Percentiles rank a stretch among this genome's conserved stretches.
These are phyloP conservation scores for Solanum bulbocastanum DNA, from an alignment of 257 asterid species.

Conservation along the genomic window DNA sequence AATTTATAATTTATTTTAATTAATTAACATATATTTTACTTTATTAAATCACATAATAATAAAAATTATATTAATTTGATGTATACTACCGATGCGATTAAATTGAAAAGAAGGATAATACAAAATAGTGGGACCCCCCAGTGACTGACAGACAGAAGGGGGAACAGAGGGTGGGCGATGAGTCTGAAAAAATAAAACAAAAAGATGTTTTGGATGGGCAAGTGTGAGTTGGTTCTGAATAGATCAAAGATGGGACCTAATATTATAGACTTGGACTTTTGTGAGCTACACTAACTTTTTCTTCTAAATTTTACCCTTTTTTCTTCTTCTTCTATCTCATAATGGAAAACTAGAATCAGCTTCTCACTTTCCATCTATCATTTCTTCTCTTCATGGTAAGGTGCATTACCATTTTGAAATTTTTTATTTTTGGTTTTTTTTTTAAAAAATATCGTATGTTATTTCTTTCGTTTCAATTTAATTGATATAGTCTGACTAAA, in stretches of 20 bases:
- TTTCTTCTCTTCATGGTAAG: not conserved
- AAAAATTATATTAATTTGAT: rapidly evolving
- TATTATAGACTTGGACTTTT: constrained; percentile 7
- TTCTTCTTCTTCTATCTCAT: not conserved
- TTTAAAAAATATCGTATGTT: too few species aligned
- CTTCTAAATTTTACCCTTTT: not conserved
- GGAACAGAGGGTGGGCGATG: not conserved
- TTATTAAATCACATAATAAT: too few species aligned
- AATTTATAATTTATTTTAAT: too few species aligned
- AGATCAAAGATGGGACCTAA: constrained; percentile 11
- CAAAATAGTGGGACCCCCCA: not conserved
- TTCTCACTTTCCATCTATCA: not conserved
- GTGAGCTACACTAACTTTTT: not conserved
- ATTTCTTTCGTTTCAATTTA: not conserved
- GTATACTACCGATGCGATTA: not conserved
- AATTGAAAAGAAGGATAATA: not conserved
- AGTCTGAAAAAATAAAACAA: constrained; percentile 9
- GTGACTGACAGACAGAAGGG: not conserved
- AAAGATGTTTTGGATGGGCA: constrained; percentile 17
- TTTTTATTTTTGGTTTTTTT: too few species aligned
- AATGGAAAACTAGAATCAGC: not conserved
- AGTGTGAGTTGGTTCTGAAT: constrained; percentile 11
- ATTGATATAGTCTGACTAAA: not conserved
- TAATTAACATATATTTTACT: too few species aligned
- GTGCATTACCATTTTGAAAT: not conserved